Evolutionary conservation across 2,329 filamentous ascomycete species (phyloP).

Genomic region (Exophiala bonariae): DNA sequence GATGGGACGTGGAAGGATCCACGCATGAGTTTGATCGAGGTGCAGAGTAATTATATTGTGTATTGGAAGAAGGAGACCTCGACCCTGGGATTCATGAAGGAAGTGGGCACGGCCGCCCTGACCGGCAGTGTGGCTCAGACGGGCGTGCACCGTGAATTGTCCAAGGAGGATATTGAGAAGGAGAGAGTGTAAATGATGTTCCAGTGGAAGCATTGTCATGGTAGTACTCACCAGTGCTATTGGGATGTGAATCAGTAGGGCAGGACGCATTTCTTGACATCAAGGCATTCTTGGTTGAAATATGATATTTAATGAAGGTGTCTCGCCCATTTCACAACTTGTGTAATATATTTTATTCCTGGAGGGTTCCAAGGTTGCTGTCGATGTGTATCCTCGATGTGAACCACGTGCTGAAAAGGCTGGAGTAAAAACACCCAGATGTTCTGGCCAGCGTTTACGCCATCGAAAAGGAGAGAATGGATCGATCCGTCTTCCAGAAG

Average conservation of each 20-base stretch:
- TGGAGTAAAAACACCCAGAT: conserved; percentile 8
- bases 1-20: conserved; percentile 48
- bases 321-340: too few relatives aligned
- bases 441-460: too few relatives aligned
- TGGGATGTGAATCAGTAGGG: too few relatives aligned
- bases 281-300: too few relatives aligned
- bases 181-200: conserved; percentile 19
- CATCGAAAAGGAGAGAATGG: too few relatives aligned
- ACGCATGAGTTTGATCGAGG: conserved; percentile 46
- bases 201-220: background rate
- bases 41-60: conserved; percentile 40
- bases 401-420: conserved; percentile 13
- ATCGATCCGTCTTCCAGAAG: too few relatives aligned
- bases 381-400: too few relatives aligned
- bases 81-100: conserved; percentile 39
- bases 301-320: too few relatives aligned
- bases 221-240: too few relatives aligned
- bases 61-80: conserved; percentile 41
- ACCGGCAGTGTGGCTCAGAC: conserved; percentile 42
- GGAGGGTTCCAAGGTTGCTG: too few relatives aligned
- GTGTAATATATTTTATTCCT: too few relatives aligned
- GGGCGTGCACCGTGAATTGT: conserved; percentile 31
- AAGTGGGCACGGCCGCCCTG: conserved; percentile 38
- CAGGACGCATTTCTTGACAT: too few relatives aligned
- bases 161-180: conserved; percentile 27